Percentiles rank a stretch among this genome's conserved stretches.
Conservation (phyloP, 106 monocot species). For the Vanilla planifolia region DNA sequence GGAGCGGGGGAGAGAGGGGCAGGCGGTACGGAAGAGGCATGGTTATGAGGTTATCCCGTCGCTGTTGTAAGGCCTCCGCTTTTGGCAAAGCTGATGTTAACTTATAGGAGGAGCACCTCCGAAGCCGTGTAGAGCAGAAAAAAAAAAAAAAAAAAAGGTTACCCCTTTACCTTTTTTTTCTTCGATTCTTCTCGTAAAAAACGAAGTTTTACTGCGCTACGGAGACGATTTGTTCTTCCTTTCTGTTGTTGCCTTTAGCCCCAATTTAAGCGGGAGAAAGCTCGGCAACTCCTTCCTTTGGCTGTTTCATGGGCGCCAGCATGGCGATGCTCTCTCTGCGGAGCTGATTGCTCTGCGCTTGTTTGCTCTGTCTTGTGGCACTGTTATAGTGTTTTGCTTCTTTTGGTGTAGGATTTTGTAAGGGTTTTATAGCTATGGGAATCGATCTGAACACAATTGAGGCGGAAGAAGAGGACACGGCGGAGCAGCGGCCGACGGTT, state of each 20-base stretch:
- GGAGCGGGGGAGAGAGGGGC: constrained; percentile 1
- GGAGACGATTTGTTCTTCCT: not conserved
- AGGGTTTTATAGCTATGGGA: constrained; percentile 28
- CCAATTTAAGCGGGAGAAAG: constrained; percentile 3
- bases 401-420: not conserved
- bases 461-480: constrained; percentile 38
- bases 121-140: not conserved
- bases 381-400: not conserved
- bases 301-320: not conserved
- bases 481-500: not conserved
- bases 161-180: constrained; percentile 3
- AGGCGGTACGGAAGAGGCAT: constrained; percentile 13
- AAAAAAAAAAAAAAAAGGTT: constrained; percentile 5
- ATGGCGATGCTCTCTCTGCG: not conserved
- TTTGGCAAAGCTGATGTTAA: constrained; percentile 38
- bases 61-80: constrained; percentile 28
- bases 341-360: not conserved
- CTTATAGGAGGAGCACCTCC: not conserved
- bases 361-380: not conserved
- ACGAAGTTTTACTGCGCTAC: not conserved
- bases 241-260: not conserved
- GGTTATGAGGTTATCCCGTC: constrained; percentile 24
- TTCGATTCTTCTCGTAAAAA: not conserved
- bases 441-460: constrained; percentile 88
- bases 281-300: not conserved